Evolutionary conservation across 208 protist species (phyloP).

Genomic region (Herpetomonas muscarum): DNA sequence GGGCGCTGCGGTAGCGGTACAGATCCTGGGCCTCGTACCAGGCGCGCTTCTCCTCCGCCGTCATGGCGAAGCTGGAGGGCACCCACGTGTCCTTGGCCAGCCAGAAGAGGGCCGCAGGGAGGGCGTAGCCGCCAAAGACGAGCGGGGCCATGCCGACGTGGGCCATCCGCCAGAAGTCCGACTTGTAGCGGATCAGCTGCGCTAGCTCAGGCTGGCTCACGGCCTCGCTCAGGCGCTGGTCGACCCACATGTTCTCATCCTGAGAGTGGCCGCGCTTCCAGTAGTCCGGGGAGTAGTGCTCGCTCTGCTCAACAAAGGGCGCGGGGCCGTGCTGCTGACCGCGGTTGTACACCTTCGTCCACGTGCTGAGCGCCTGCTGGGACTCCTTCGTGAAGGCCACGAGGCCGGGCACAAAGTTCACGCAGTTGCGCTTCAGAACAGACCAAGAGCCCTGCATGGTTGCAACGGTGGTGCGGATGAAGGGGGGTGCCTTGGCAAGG

Average conservation of each 20-base stretch:
- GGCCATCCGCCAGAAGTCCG: constrained; percentile 80
- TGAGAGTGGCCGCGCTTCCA: constrained; percentile 84
- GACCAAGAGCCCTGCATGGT: constrained; percentile 81
- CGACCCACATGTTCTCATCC: constrained; percentile 91
- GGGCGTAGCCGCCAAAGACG: constrained; percentile 77
- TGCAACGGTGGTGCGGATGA: not conserved
- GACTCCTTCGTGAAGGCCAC: constrained; percentile 53
- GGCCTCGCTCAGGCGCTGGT: constrained; percentile 81
- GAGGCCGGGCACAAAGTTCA: constrained; percentile 66
- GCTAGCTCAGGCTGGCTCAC: constrained; percentile 83
- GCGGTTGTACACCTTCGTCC: constrained; percentile 82
- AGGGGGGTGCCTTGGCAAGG: not conserved
- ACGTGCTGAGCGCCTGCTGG: constrained; percentile 56
- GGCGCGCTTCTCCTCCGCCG: constrained; percentile 61
- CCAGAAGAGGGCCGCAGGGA: constrained; percentile 77
- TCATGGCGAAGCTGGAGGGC: constrained; percentile 63
- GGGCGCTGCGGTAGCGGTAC: constrained; percentile 87
- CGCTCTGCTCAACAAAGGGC: constrained; percentile 76
- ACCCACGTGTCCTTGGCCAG: constrained; percentile 86
- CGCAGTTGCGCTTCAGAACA: constrained; percentile 76
- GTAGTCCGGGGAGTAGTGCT: constrained; percentile 78
- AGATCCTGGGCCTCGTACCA: constrained; percentile 86
- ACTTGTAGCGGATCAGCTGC: constrained; percentile 78
- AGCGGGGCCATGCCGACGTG: constrained; percentile 46
- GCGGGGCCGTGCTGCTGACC: constrained; percentile 58